phyloP scores from a whole-genome alignment of 78 protist genomes.

The Paratrimastix pyriformis region DNA sequence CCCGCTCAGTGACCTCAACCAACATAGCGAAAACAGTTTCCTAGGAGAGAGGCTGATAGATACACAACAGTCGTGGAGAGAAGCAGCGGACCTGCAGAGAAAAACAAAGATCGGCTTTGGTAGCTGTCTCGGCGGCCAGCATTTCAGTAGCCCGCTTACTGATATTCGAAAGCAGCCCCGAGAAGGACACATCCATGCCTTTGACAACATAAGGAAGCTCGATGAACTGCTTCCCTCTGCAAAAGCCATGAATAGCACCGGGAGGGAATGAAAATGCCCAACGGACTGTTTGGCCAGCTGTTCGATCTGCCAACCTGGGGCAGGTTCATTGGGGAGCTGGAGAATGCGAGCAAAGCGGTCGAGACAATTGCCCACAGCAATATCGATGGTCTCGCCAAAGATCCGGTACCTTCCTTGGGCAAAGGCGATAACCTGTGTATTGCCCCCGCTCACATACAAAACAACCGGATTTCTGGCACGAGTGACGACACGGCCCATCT shows the following conservation, averaged over 20 bases:
- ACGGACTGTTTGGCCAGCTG: conserved; percentile 67
- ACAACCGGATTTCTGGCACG: conserved; percentile 83
- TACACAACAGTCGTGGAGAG: background rate
- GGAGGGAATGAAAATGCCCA: background rate
- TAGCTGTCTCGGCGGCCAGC: conserved; percentile 10
- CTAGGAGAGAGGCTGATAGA: conserved; percentile 32
- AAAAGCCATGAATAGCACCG: background rate
- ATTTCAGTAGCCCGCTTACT: conserved; percentile 23
- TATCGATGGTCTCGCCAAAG: conserved; percentile 98
- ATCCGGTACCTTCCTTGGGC: conserved; percentile 66
- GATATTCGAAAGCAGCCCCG: conserved; percentile 70
- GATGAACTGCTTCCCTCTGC: conserved; percentile 45
- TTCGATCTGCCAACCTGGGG: conserved; percentile 97
- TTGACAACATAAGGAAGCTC: conserved; percentile 88
- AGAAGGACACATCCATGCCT: conserved; percentile 90
- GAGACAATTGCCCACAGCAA: conserved; percentile 92
- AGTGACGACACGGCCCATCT: conserved; percentile 94
- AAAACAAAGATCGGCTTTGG: conserved; percentile 13
- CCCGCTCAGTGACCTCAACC: conserved; percentile 93
- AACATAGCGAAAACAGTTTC: conserved; percentile 94
- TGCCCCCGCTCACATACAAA: conserved; percentile 96
- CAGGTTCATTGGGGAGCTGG: conserved; percentile 87
- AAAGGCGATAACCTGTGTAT: conserved; percentile 85
- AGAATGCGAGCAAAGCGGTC: conserved; percentile 72
- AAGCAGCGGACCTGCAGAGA: conserved; percentile 26